A percentile compares a stretch with the other conserved stretches of the same genome.
Conservation (phyloP, 495 filamentous ascomycete genomes). For the Tuber microsphaerosporum region DNA sequence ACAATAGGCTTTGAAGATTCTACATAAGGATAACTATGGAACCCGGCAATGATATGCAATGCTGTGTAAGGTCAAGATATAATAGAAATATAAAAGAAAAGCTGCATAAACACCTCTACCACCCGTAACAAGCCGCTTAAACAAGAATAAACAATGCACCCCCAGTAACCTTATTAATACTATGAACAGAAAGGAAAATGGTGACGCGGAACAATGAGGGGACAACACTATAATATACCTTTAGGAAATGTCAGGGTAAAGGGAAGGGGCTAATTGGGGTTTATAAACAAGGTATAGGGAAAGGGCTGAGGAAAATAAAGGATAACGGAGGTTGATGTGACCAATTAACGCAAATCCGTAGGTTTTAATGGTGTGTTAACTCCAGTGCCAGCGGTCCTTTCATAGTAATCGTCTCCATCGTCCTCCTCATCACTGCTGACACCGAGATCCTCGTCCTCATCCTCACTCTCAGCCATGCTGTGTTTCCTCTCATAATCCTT, state of each 20-base stretch:
- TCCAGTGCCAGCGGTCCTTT: constrained; percentile 20
- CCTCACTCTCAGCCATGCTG: constrained; percentile 18
- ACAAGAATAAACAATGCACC: background rate
- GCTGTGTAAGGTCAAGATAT: background rate
- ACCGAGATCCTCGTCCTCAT: constrained; percentile 30
- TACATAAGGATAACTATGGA: background rate
- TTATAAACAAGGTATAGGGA: background rate
- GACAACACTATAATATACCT: background rate
- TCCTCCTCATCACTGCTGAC: constrained; percentile 24
- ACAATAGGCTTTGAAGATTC: background rate
- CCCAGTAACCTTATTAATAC: background rate
- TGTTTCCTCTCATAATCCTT: constrained; percentile 40
- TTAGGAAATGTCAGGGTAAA: background rate
- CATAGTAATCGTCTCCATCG: constrained; percentile 32
- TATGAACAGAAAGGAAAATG: background rate
- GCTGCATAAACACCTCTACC: background rate
- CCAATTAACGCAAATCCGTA: background rate
- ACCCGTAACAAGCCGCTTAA: background rate
- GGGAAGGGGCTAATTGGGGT: background rate
- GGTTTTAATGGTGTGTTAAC: background rate
- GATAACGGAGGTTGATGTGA: background rate
- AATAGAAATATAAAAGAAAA: background rate
- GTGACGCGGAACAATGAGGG: background rate
- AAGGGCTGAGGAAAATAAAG: background rate
- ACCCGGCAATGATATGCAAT: background rate